A percentile compares a stretch with the other conserved stretches of the same genome.
phyloP scores from a whole-genome alignment of 2,329 filamentous ascomycete species.

The Lachnum nothofagi region DNA sequence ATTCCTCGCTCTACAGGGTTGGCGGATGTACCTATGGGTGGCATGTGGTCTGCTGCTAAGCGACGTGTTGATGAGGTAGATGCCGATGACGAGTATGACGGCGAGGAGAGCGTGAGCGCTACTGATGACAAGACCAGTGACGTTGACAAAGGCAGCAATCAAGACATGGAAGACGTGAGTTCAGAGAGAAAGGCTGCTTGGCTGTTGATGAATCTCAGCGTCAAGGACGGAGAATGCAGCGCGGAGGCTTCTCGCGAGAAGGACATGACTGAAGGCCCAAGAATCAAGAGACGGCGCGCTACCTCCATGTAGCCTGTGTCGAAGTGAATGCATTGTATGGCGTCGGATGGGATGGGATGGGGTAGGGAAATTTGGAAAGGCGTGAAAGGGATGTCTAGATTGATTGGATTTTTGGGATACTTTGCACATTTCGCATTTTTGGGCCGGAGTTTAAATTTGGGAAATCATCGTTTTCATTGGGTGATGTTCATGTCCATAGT shows the following conservation, averaged over 20 bases:
- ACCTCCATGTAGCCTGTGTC: conserved; percentile 32
- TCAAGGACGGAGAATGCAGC: conserved; percentile 32
- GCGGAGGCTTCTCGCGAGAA: conserved; percentile 2
- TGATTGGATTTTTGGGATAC: neutral
- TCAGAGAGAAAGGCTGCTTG: conserved; percentile 44
- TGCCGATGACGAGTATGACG: conserved; percentile 28
- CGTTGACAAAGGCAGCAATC: conserved; percentile 13
- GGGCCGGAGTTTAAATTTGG: neutral
- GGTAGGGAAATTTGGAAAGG: neutral
- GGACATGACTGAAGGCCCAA: conserved; percentile 20
- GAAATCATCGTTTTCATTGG: neutral
- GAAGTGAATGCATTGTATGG: neutral
- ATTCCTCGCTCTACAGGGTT: conserved; percentile 37
- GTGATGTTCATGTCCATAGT: neutral
- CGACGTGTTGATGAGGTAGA: conserved; percentile 22
- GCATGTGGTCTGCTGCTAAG: conserved; percentile 13
- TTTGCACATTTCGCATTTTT: neutral
- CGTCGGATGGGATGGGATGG: neutral
- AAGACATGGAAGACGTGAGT: conserved; percentile 15
- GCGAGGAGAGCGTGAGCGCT: conserved; percentile 21
- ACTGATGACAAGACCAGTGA: conserved; percentile 20
- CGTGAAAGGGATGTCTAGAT: conserved; percentile 6
- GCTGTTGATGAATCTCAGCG: conserved; percentile 44
- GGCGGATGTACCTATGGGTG: conserved; percentile 13
- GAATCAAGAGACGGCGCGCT: conserved; percentile 40